Percentiles rank a stretch among this genome's conserved stretches.
Conservation (phyloP, 78 protist genomes). For the Planoprotostelium fungivorum region DNA sequence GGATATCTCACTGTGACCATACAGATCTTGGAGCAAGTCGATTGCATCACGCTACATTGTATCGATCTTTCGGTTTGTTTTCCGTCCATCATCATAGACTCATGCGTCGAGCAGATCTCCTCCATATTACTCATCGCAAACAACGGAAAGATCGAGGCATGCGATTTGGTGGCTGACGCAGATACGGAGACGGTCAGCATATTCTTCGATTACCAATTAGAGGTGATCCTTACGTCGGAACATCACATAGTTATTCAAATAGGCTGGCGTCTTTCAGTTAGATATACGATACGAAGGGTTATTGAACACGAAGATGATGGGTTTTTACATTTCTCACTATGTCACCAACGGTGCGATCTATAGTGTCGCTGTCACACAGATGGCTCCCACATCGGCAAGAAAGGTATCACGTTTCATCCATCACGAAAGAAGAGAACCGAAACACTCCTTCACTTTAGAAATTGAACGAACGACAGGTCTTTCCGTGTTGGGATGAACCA, state of each 20-base stretch:
- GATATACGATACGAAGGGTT: slow-evolving; percentile 18
- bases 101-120: neutral
- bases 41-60: neutral
- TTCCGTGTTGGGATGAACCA: slow-evolving; percentile 90
- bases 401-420: neutral
- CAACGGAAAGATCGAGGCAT: neutral
- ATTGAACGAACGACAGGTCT: slow-evolving; percentile 19
- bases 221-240: neutral
- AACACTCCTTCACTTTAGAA: too few species aligned
- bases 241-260: slow-evolving; percentile 7
- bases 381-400: slow-evolving; percentile 56
- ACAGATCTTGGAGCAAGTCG: neutral
- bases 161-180: neutral
- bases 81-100: too few species aligned
- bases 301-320: slow-evolving; percentile 22
- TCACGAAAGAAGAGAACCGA: neutral
- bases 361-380: slow-evolving; percentile 33
- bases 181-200: neutral
- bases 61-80: neutral
- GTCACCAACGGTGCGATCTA: neutral
- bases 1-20: neutral
- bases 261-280: slow-evolving; percentile 26
- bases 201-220: neutral
- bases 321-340: slow-evolving; percentile 36
- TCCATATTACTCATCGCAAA: neutral